Evolutionary conservation across 2,329 filamentous ascomycete genomes (phyloP).

Genomic region (Neofusicoccum kwambonambiense): DNA sequence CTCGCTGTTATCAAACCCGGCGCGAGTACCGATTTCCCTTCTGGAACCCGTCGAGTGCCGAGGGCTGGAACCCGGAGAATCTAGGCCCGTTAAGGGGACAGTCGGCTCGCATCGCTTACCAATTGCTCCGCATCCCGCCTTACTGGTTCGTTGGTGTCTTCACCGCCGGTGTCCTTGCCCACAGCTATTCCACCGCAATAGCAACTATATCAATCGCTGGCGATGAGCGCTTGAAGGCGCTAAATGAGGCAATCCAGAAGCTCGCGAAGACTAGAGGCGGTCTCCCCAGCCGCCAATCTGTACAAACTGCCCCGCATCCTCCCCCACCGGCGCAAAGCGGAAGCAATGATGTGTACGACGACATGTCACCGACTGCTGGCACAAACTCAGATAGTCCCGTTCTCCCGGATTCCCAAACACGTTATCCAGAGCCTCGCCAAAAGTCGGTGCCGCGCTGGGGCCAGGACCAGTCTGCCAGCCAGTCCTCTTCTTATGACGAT

Average conservation of each 20-base stretch:
- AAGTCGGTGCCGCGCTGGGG: background rate
- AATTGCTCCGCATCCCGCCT: constrained; percentile 26
- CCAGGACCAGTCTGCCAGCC: constrained; percentile 21
- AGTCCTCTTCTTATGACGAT: constrained; percentile 29
- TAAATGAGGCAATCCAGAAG: constrained; percentile 8
- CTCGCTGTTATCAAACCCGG: constrained; percentile 35
- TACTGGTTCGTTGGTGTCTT: constrained; percentile 35
- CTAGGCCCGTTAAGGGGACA: constrained; percentile 31
- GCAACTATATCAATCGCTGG: constrained; percentile 8
- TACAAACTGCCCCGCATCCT: background rate
- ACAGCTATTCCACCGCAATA: background rate
- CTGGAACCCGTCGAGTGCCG: constrained; percentile 37
- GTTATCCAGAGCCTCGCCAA: constrained; percentile 20
- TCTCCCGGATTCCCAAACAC: constrained; percentile 31
- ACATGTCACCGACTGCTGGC: constrained; percentile 42
- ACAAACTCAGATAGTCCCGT: constrained; percentile 29
- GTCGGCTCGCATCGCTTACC: constrained; percentile 33
- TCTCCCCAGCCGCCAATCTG: background rate
- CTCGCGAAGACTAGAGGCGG: background rate
- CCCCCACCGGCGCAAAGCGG: background rate
- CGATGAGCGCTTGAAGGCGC: constrained; percentile 27
- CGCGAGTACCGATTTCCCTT: constrained; percentile 42
- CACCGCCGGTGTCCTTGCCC: constrained; percentile 26
- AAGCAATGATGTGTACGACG: constrained; percentile 29
- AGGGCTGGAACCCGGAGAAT: constrained; percentile 41